A percentile compares a stretch with the other conserved stretches of the same genome.
Evolutionary conservation across 129 eudicot species (phyloP).

Genomic region (Arctium lappa): DNA sequence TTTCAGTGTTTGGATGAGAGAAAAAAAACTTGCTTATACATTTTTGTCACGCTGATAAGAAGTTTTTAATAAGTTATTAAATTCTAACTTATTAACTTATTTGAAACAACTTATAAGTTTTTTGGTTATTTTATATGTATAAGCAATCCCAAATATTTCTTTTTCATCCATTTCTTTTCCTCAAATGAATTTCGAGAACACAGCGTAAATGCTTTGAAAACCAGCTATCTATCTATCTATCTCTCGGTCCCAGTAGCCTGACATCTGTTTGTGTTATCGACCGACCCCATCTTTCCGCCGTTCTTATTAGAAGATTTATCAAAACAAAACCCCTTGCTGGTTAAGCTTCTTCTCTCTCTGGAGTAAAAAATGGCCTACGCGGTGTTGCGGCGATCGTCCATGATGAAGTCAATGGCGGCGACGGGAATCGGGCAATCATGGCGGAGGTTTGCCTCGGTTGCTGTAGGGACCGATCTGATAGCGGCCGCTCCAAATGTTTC

Average conservation of each 20-base stretch:
- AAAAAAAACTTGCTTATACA: too few species aligned
- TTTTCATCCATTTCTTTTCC: too few species aligned
- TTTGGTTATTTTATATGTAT: too few species aligned
- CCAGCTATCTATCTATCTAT: not conserved
- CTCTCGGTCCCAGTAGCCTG: not conserved
- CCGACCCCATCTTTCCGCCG: not conserved
- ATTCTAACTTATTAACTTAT: too few species aligned
- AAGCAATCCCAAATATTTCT: too few species aligned
- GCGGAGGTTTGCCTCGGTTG: conserved; percentile 66
- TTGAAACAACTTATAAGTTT: too few species aligned
- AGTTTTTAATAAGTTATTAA: too few species aligned
- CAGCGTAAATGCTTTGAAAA: not conserved
- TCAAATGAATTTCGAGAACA: too few species aligned
- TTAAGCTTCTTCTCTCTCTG: not conserved
- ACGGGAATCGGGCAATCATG: conserved; percentile 29
- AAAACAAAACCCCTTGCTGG: not conserved
- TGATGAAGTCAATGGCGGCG: conserved; percentile 38
- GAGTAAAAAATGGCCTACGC: conserved; percentile 44
- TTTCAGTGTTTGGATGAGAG: too few species aligned
- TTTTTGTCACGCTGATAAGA: too few species aligned
- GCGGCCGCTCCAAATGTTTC: conserved; percentile 80
- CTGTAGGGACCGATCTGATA: conserved; percentile 73
- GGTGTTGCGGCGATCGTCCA: conserved; percentile 43
- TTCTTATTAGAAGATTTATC: not conserved
- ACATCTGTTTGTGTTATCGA: not conserved